Evolutionary conservation across 2,329 filamentous ascomycete species (phyloP).

Genomic region (Curvularia spicifera): DNA sequence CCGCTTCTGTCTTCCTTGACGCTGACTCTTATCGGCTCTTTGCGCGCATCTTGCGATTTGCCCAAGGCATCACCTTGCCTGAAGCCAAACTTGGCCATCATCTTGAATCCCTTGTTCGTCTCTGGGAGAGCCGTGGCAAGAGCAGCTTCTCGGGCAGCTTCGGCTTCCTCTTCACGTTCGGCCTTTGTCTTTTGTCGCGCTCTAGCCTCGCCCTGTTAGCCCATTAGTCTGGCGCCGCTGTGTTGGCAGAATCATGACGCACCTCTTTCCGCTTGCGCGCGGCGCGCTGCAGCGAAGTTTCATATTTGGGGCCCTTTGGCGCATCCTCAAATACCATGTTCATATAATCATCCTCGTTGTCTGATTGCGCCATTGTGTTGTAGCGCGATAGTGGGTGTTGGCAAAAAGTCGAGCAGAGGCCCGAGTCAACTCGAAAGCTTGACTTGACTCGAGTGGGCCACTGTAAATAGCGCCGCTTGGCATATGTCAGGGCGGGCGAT

Average conservation of each 20-base stretch:
- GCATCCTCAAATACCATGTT: conserved; percentile 84
- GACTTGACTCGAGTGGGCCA: conserved; percentile 14
- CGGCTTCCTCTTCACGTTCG: conserved; percentile 77
- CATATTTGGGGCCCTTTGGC: conserved; percentile 57
- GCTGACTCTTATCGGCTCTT: conserved; percentile 77
- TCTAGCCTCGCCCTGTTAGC: conserved; percentile 37
- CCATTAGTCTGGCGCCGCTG: conserved; percentile 20
- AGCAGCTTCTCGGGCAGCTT: conserved; percentile 73
- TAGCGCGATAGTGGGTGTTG: neutral
- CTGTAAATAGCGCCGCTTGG: conserved; percentile 26
- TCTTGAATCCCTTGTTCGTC: conserved; percentile 84
- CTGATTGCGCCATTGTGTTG: conserved; percentile 49
- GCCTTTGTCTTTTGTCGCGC: conserved; percentile 72
- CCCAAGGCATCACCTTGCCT: conserved; percentile 77
- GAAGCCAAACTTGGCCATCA: conserved; percentile 98
- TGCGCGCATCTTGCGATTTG: conserved; percentile 59
- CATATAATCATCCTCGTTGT: conserved; percentile 96
- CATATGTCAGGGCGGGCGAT: conserved; percentile 19
- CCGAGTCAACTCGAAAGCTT: conserved; percentile 14
- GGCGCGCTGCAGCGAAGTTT: conserved; percentile 68
- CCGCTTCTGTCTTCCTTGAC: conserved; percentile 82
- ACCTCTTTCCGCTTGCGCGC: conserved; percentile 61
- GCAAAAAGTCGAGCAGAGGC: conserved; percentile 5
- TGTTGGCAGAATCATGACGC: conserved; percentile 19
- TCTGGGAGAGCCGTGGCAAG: conserved; percentile 74